Evolutionary conservation across 192 early-diverging fungal species (phyloP), one percentile per base, ranked within the genome.

Genomic region (Backusella sp.): DNA sequence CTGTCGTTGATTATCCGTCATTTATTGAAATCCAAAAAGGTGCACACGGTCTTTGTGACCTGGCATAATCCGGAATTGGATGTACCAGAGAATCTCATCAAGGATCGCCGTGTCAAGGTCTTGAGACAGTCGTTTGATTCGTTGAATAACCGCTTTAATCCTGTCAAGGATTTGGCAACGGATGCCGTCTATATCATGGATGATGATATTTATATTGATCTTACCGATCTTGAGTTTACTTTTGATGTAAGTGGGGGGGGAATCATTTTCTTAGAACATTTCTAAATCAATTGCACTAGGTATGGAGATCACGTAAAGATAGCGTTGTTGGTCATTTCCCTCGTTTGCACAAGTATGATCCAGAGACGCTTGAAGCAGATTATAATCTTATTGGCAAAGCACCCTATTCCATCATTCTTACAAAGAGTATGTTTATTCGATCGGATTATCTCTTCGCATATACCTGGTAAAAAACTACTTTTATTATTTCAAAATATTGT

Each of bases 111-210:
- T 3, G 71, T 80, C 3, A 41, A 35, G 17, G 66, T 80, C n/a
- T 36, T 80, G 4, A 4, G 17, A 12, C 79, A 80, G 52, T 21
- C 66, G 3, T 76, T 56, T 67, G 79, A 83, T 69, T 81, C 81
- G 41, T 75, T 83, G 23, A 83, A 83, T 46, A 80, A 80, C 52
- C 81, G 81, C 3, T 83, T 83, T 62, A 80, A 83, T 65, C 81
- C 79, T n/a, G 30, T 80, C 7, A 42, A 39, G 4, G 46, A 44
- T 3, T 23, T 83, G 26, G 59, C 35, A n/a, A 80, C 81, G 9
- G 66, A 65, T 8, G 49, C 80, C 8, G 74, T 83, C 3, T 75
- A 77, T 72, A 80, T 83, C 56, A 23, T 72, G 44, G 81, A 83
- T 69, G 81, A 83, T 39, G 81, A 83, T 77, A 81, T 83, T 15